phyloP scores from a whole-genome alignment of 441 rosid species.

The Mallotus japonicus region DNA sequence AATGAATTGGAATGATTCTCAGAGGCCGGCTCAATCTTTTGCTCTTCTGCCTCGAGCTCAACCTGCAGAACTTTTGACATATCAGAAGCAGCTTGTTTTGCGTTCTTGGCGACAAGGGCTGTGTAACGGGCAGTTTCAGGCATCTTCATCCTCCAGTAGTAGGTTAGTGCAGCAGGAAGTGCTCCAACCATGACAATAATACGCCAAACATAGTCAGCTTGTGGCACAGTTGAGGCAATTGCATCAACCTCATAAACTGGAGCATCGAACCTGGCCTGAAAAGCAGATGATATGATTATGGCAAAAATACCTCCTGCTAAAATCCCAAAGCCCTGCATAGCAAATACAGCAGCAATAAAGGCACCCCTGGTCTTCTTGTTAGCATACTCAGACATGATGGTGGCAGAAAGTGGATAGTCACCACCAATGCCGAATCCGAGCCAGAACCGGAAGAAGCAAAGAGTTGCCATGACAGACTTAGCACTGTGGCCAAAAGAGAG shows the following conservation, averaged over 20 bases:
- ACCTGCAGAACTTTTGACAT: conserved; percentile 78
- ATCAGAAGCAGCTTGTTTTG: conserved; percentile 62
- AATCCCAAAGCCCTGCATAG: conserved; percentile 94
- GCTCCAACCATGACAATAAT: conserved; percentile 73
- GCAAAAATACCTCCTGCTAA: conserved; percentile 69
- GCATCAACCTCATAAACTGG: conserved; percentile 55
- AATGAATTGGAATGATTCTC: conserved; percentile 27
- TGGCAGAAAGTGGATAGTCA: conserved; percentile 82
- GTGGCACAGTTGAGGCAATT: conserved; percentile 54
- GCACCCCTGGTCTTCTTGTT: conserved; percentile 88
- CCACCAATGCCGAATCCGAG: conserved; percentile 91
- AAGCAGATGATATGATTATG: conserved; percentile 42
- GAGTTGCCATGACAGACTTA: conserved; percentile 56
- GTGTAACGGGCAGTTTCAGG: conserved; percentile 91
- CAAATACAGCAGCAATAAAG: conserved; percentile 84
- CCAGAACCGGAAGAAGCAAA: conserved; percentile 91
- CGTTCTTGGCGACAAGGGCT: conserved; percentile 78
- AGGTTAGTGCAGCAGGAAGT: conserved; percentile 69
- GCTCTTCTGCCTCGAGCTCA: conserved; percentile 56
- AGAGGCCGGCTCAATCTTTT: conserved; percentile 35
- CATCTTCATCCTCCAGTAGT: conserved; percentile 81
- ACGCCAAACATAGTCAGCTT: conserved; percentile 78
- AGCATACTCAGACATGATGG: conserved; percentile 85
- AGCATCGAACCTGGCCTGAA: conserved; percentile 41
- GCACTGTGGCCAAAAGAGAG: conserved; percentile 55